A percentile compares a stretch with the other conserved stretches of the same genome.
Evolutionary conservation across 2,329 filamentous ascomycete species (phyloP).

Genomic region (Zarea fungicola): DNA sequence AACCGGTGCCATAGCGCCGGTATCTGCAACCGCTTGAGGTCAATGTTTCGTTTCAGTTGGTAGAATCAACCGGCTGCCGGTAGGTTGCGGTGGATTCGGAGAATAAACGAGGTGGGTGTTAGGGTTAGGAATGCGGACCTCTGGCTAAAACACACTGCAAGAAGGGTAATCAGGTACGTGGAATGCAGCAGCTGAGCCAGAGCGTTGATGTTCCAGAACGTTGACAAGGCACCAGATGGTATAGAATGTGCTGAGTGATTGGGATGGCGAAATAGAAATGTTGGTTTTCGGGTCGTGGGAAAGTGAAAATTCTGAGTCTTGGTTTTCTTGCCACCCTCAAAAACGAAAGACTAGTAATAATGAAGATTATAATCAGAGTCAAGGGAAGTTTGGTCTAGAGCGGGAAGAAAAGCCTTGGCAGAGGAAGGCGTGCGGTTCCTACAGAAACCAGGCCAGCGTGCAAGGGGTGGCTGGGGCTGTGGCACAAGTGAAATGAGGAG

Average conservation of each 20-base stretch:
- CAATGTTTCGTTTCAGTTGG: neutral
- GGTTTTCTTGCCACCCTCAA: neutral
- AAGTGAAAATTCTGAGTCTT: neutral
- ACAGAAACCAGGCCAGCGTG: constrained; percentile 14
- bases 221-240: no score
- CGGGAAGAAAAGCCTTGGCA: neutral
- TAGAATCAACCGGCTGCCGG: no score
- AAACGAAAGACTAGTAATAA: neutral
- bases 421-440: constrained; percentile 4
- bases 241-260: neutral
- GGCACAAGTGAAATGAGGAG: constrained; percentile 5
- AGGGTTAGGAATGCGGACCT: neutral
- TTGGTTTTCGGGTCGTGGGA: neutral
- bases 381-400: no score
- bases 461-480: constrained; percentile 4
- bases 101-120: neutral
- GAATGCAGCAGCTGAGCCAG: no score
- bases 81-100: neutral
- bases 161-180: neutral
- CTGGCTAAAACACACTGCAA: neutral
- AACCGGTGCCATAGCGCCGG: constrained; percentile 6
- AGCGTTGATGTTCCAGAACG: no score
- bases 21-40: neutral
- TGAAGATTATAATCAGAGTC: no score
- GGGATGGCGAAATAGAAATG: constrained; percentile 1